Evolutionary conservation across 1,139 yeast species (phyloP).

Genomic region (Schwanniomyces etchellsii): DNA sequence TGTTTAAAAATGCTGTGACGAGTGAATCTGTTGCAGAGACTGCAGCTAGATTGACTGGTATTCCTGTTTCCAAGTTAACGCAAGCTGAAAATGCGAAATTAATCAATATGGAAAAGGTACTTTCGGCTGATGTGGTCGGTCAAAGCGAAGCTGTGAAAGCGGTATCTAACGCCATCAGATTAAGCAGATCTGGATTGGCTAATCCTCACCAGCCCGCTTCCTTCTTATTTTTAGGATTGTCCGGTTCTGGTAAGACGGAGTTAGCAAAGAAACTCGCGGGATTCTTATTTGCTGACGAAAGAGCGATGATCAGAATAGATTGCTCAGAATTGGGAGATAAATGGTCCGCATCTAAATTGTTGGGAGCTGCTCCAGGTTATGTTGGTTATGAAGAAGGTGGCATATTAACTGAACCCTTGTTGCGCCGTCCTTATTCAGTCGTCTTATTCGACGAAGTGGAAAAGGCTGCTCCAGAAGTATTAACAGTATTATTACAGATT

Average conservation of each 20-base stretch:
- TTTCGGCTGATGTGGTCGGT: slow-evolving; percentile 84
- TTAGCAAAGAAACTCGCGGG: slow-evolving; percentile 95
- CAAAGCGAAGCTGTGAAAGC: slow-evolving; percentile 96
- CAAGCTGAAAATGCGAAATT: slow-evolving; percentile 93
- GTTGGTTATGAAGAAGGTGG: slow-evolving; percentile 99
- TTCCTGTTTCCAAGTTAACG: slow-evolving; percentile 94
- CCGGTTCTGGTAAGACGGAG: slow-evolving; percentile 98
- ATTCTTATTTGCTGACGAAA: slow-evolving; percentile 90
- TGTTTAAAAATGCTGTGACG: slow-evolving; percentile 86
- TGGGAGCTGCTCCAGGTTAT: slow-evolving; percentile 98
- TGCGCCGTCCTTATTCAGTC: slow-evolving; percentile 92
- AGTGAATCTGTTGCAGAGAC: slow-evolving; percentile 94
- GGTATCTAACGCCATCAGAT: slow-evolving; percentile 89
- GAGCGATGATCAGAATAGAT: slow-evolving; percentile 94
- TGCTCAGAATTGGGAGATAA: slow-evolving; percentile 96
- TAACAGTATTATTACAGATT: slow-evolving; percentile 84
- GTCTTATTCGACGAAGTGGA: slow-evolving; percentile 94
- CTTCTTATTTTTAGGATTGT: slow-evolving; percentile 87
- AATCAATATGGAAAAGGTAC: slow-evolving; percentile 87
- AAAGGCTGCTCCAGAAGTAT: slow-evolving; percentile 98
- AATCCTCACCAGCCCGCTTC: slow-evolving; percentile 97
- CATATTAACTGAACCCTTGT: slow-evolving; percentile 82
- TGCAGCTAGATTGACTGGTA: slow-evolving; percentile 95
- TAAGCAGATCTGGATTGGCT: slow-evolving; percentile 91
- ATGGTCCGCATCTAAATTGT: slow-evolving; percentile 87